Conservation (phyloP, 2,329 filamentous ascomycete species). For the Aspergillus sp. region DNA sequence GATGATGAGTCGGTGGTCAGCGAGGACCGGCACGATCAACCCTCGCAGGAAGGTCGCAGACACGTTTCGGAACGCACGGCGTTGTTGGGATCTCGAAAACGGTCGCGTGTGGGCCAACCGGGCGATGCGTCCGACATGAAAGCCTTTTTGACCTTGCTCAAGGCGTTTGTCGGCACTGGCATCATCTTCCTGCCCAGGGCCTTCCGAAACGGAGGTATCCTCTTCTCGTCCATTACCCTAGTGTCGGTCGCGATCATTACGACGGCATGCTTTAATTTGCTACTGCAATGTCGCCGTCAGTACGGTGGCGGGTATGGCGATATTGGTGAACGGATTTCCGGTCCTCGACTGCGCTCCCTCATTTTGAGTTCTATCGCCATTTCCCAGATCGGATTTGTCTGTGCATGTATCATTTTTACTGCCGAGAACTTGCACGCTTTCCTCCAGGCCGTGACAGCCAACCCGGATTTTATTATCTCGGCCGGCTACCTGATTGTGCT, state of each 20-base stretch:
- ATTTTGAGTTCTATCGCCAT: conserved; percentile 70
- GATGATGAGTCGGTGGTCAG: conserved; percentile 52
- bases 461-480: conserved; percentile 49
- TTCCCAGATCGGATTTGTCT: conserved; percentile 76
- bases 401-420: conserved; percentile 73
- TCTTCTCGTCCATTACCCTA: conserved; percentile 71
- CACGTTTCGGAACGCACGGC: conserved; percentile 55
- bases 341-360: conserved; percentile 61
- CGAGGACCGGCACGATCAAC: conserved; percentile 51
- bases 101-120: conserved; percentile 47
- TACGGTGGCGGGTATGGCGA: conserved; percentile 74
- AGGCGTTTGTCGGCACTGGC: conserved; percentile 76
- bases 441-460: conserved; percentile 59
- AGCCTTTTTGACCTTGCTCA: conserved; percentile 75
- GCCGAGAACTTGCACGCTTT: conserved; percentile 73
- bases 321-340: conserved; percentile 65
- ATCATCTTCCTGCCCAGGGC: conserved; percentile 82
- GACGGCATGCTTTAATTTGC: conserved; percentile 69
- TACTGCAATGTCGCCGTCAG: conserved; percentile 64
- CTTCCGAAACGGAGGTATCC: conserved; percentile 73
- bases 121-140: conserved; percentile 68
- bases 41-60: conserved; percentile 33
- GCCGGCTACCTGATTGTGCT: conserved; percentile 65
- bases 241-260: conserved; percentile 65
- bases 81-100: conserved; percentile 57